Evolutionary conservation across 2,329 filamentous ascomycete genomes (phyloP), one percentile per base, ranked within the genome.

Genomic region (Fusarium pseudonygamai): DNA sequence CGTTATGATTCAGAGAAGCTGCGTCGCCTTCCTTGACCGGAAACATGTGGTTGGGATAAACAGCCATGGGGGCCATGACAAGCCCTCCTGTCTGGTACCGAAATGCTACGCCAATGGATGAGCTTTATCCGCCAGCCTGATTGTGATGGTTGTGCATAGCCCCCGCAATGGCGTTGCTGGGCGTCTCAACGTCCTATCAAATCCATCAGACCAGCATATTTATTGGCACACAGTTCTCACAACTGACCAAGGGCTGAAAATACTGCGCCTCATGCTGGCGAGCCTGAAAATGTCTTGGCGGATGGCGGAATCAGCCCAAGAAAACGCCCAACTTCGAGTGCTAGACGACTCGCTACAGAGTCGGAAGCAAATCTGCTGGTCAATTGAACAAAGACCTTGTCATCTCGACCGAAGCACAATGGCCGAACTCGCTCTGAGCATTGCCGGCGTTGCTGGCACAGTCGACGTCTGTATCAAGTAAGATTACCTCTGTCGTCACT

Each of bases 381-480:
- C 11, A 18, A 13, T 18, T 3, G 11, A 50, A 50, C 15, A 32
- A 32, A 18, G 8, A 12, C 5, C 1, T 2, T 24, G 3, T 26
- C 8, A 34, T 0, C 0, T 26, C 22, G 4, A 20, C 5, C 4
- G 18, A 20, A 4, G 26, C 6, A 22, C 13, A 11, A 53, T 56
- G 30, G 59, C 49, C 9, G 49, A 55, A 7, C 14, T 62, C 1
- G 50, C 12, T 18, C 9, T 62, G 7, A 32, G 24, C 6, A 57
- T 62, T n/a, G 49, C 16, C 1, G 49, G 59, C 7, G 5, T 62
- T 7, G 59, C 40, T 30, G 50, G 59, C 16, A 57, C 59, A 14
- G 36, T 62, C 9, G 49, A 62, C 4, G 32, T 46, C 10, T 62
- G 59, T 18, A 62, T 57, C 4, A 62, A 39, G 59, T 62, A 30